Conservation (phyloP, 2,329 filamentous ascomycete species). For the Trichoderma koningiopsis region DNA sequence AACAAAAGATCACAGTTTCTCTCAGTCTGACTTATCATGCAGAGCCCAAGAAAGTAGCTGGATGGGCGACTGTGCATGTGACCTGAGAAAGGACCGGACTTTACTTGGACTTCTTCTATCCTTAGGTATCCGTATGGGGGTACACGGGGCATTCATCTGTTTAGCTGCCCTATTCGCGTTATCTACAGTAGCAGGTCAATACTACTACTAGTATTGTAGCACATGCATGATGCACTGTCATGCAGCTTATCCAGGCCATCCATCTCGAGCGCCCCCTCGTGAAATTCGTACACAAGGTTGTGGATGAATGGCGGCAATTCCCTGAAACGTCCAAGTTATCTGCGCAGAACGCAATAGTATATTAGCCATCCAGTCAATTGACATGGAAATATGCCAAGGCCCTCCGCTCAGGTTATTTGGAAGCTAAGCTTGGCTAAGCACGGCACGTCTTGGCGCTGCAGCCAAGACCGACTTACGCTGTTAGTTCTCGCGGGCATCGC, state of each 20-base stretch:
- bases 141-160: not conserved
- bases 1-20: not conserved
- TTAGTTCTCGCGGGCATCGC: not conserved
- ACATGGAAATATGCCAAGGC: not conserved
- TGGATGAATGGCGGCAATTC: not conserved
- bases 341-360: not conserved
- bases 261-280: not conserved
- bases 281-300: not conserved
- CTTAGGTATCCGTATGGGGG: not conserved
- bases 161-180: not conserved
- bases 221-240: not conserved
- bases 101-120: not conserved
- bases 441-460: not conserved
- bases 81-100: not conserved
- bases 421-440: not conserved
- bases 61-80: not conserved
- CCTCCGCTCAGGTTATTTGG: not conserved
- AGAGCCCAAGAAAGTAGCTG: not conserved
- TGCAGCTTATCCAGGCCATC: not conserved
- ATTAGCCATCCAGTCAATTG: not conserved
- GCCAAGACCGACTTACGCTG: not conserved
- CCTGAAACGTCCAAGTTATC: not conserved
- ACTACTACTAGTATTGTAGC: not conserved
- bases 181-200: not conserved
- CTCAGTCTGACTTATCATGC: not conserved